Evolutionary conservation across 2,329 filamentous ascomycete species (phyloP).

Genomic region (Beauveria asiatica): DNA sequence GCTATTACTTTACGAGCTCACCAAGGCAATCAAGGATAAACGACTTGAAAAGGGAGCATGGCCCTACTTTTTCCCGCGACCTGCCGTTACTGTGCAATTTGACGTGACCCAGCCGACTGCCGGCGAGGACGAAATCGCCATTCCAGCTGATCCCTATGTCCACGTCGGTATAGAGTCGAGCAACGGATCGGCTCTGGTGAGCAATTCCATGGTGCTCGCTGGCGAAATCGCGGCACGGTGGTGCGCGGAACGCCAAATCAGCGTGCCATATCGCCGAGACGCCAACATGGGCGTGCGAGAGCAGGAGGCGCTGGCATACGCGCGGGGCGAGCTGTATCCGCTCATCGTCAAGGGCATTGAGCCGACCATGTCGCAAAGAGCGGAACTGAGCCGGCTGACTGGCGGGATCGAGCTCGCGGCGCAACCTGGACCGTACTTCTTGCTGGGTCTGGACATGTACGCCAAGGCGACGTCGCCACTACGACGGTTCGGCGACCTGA

Average conservation of each 20-base stretch:
- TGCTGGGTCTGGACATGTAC: constrained; percentile 52
- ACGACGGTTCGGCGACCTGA: constrained; percentile 54
- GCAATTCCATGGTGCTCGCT: constrained; percentile 49
- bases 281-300: constrained; percentile 30
- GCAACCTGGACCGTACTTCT: constrained; percentile 45
- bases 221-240: constrained; percentile 54
- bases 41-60: constrained; percentile 41
- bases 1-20: constrained; percentile 37
- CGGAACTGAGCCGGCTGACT: constrained; percentile 22
- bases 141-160: constrained; percentile 44
- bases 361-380: constrained; percentile 24
- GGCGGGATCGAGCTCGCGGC: constrained; percentile 46
- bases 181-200: constrained; percentile 26
- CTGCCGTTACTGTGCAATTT: constrained; percentile 37
- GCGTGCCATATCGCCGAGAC: constrained; percentile 50
- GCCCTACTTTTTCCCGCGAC: constrained; percentile 36
- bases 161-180: constrained; percentile 24
- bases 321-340: constrained; percentile 27
- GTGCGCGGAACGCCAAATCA: constrained; percentile 49
- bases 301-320: constrained; percentile 28
- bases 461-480: constrained; percentile 57
- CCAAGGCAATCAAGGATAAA: constrained; percentile 33
- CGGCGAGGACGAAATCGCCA: constrained; percentile 14
- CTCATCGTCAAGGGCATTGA: constrained; percentile 23
- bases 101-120: constrained; percentile 17